Evolutionary conservation across 768 basidiomycete genomes (phyloP).

Genomic region (Agaricus subrufescens): DNA sequence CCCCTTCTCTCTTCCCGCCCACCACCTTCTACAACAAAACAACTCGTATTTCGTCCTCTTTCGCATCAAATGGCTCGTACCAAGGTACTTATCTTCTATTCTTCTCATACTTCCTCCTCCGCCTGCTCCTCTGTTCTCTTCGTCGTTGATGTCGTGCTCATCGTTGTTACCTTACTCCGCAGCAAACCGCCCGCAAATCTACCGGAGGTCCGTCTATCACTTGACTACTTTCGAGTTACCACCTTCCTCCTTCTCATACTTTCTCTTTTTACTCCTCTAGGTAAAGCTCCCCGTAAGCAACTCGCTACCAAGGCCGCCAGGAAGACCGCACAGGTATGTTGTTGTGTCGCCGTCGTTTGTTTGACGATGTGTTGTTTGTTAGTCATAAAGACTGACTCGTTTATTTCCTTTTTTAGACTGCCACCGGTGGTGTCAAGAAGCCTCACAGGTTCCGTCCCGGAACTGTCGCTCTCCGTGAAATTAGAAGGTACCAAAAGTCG

Average conservation of each 20-base stretch:
- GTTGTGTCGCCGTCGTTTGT: constrained; percentile 22
- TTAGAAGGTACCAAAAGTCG: constrained; percentile 96
- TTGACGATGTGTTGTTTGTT: constrained; percentile 10
- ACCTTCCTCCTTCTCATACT: constrained; percentile 12
- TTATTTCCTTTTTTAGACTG: constrained; percentile 38
- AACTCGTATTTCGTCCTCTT: constrained; percentile 19
- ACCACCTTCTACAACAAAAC: constrained; percentile 21
- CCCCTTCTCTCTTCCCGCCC: constrained; percentile 29
- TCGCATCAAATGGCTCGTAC: constrained; percentile 72
- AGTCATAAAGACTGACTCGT: neutral
- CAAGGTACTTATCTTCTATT: constrained; percentile 48
- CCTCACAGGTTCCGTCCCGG: constrained; percentile 96
- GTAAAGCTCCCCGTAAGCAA: constrained; percentile 90
- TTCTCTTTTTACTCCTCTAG: constrained; percentile 26
- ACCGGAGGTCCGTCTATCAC: constrained; percentile 74
- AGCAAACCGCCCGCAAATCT: constrained; percentile 99
- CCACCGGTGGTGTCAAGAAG: constrained; percentile 99
- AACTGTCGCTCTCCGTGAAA: constrained; percentile 99
- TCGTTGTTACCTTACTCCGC: constrained; percentile 23
- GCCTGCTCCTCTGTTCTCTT: constrained; percentile 9
- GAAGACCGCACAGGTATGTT: constrained; percentile 70
- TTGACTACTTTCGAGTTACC: constrained; percentile 17
- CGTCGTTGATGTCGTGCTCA: constrained; percentile 21
- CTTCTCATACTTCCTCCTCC: constrained; percentile 16
- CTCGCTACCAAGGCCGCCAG: constrained; percentile 94